These are phyloP conservation scores for Pleurotus pulmonarius DNA, from an alignment of 768 basidiomycete species.

Conservation along the genomic window DNA sequence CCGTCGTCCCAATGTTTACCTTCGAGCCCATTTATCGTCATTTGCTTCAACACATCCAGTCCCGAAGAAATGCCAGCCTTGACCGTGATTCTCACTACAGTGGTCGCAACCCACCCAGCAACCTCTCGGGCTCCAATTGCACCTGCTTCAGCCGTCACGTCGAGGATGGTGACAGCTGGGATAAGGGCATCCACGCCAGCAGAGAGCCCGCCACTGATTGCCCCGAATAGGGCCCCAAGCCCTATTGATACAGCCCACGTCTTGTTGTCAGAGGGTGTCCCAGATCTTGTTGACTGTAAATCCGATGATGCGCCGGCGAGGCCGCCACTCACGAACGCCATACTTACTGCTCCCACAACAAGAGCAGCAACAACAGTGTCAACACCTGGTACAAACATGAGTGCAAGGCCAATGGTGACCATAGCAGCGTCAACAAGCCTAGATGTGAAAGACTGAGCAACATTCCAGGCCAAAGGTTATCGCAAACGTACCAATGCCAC, in stretches of 20 bases:
- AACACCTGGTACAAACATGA: conserved; percentile 1
- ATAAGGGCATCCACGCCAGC: not conserved
- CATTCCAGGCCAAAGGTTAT: not conserved
- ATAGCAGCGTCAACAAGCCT: not conserved
- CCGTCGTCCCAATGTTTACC: not conserved
- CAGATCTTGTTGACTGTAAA: no score
- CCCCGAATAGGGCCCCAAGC: not conserved
- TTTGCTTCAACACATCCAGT: not conserved
- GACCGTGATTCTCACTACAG: not conserved
- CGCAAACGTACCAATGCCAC: conserved; percentile 10
- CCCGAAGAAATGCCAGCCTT: not conserved
- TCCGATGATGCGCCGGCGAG: not conserved
- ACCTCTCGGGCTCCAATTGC: not conserved
- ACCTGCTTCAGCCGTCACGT: not conserved
- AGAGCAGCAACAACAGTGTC: not conserved
- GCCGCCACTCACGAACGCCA: not conserved
- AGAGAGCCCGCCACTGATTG: not conserved
- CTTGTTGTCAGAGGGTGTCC: not conserved
- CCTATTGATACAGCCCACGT: not conserved
- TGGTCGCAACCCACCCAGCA: not conserved
- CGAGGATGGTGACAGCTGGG: not conserved
- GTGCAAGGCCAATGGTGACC: not conserved
- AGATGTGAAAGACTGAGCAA: not conserved
- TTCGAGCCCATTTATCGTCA: not conserved
- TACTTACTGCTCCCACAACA: not conserved